phyloP scores from a whole-genome alignment of 2,329 filamentous ascomycete genomes.

The Periconia digitata region DNA sequence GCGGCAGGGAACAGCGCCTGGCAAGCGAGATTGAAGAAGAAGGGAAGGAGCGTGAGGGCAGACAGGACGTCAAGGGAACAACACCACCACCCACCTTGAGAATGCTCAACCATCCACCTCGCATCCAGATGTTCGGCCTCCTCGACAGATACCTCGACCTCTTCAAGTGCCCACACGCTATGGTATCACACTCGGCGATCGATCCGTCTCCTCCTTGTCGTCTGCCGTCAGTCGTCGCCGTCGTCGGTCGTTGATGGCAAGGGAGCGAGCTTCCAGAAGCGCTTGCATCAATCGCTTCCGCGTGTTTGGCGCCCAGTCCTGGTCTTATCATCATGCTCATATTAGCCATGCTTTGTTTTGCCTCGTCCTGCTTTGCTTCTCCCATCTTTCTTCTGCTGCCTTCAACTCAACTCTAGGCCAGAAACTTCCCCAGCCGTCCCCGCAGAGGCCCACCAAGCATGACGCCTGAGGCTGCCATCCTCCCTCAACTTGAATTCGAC shows the following conservation, averaged over 20 bases:
- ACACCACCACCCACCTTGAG: no score
- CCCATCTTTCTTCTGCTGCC: not conserved
- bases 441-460: slow-evolving; percentile 12
- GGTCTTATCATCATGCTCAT: slow-evolving; percentile 24
- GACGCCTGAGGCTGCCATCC: slow-evolving; percentile 7
- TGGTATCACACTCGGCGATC: no score
- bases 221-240: no score
- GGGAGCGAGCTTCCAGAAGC: no score
- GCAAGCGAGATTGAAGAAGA: slow-evolving; percentile 32
- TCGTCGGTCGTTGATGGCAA: no score
- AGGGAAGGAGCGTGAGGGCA: not conserved
- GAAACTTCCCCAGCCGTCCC: slow-evolving; percentile 1
- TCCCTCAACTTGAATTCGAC: not conserved
- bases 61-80: not conserved
- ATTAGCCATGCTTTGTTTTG: slow-evolving; percentile 33
- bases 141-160: not conserved
- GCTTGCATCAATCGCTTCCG: slow-evolving; percentile 14
- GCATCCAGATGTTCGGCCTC: not conserved
- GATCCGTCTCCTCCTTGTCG: no score
- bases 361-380: not conserved
- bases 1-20: slow-evolving; percentile 29
- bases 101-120: no score
- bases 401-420: slow-evolving; percentile 10
- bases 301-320: not conserved
- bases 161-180: no score